Conservation (phyloP, 805 yeast species). For the Huiozyma sinensis region DNA sequence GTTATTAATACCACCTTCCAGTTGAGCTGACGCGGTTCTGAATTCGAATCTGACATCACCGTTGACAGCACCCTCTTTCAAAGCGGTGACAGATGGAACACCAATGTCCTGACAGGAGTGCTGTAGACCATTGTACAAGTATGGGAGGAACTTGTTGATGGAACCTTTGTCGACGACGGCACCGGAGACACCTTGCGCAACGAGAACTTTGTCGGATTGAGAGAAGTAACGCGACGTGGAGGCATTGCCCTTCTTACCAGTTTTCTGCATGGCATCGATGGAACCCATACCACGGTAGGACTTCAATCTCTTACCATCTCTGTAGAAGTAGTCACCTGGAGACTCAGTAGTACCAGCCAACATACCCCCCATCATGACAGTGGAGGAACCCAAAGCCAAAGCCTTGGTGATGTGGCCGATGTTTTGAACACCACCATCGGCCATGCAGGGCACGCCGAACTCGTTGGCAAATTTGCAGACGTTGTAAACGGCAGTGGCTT, state of each 20-base stretch:
- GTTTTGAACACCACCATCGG: slow-evolving; percentile 98
- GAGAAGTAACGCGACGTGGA: slow-evolving; percentile 97
- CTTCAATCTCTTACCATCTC: slow-evolving; percentile 96
- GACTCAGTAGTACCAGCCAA: slow-evolving; percentile 97
- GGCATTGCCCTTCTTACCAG: slow-evolving; percentile 83
- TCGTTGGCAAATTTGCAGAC: slow-evolving; percentile 89
- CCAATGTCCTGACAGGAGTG: slow-evolving; percentile 99
- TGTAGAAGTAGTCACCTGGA: slow-evolving; percentile 95
- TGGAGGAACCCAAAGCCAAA: slow-evolving; percentile 89
- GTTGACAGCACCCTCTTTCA: slow-evolving; percentile 50
- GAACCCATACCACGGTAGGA: slow-evolving; percentile 99
- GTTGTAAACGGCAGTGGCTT: slow-evolving; percentile 95
- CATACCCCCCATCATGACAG: slow-evolving; percentile 99
- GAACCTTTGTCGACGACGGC: slow-evolving; percentile 96
- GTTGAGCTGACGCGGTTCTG: slow-evolving; percentile 97
- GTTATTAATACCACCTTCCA: slow-evolving; percentile 97
- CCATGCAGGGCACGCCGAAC: slow-evolving; percentile 97
- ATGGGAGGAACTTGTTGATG: slow-evolving; percentile 84
- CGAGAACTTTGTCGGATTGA: slow-evolving; percentile 88
- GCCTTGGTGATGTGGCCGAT: slow-evolving; percentile 98
- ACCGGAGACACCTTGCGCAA: slow-evolving; percentile 98
- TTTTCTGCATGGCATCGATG: slow-evolving; percentile 93
- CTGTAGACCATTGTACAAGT: slow-evolving; percentile 89
- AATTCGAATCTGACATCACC: slow-evolving; percentile 87
- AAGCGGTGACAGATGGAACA: slow-evolving; percentile 49